Evolutionary conservation across 2,329 filamentous ascomycete species (phyloP), one percentile per base, ranked within the genome.

Genomic region (Fusarium floridanum): DNA sequence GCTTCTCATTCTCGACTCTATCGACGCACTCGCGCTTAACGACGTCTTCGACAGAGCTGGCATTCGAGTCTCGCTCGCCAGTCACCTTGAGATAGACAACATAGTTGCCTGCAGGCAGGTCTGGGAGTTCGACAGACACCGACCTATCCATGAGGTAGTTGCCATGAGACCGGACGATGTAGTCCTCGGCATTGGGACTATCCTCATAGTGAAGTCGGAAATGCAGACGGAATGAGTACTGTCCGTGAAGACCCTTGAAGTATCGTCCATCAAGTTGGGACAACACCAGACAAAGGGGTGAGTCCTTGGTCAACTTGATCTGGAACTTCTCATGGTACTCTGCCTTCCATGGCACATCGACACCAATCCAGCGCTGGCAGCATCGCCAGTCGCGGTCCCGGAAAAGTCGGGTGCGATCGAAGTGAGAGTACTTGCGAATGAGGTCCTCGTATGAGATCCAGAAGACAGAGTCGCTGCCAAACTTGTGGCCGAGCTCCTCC

Each of bases 391-490:
- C 86, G 9, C 61, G 66, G 22, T 90, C 88, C 29, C 87, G 84
- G 80, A 92, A 92, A 20, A 92, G 86, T 1, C 90, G 85, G 0
- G 91, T 92, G 16, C 90, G 86, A 76, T 92, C 90, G 63, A 92
- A 88, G 73, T 88, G 86, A 59, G 88, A 87, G 76, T 89, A 92
- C 76, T 91, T 92, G 72, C 88, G 86, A 14, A 92, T 85, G 62
- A 92, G 84, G 75, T 92, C 90, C 61, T 89, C 85, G 76, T 91
- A 91, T 2, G 88, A 86, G 68, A 91, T 91, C 90, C 90, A 91
- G 76, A 91, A 91, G 14, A 90, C 88, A 1, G 89, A 90, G 75
- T 91, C 90, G 72, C 88, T 89, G 24, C 90, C 89, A 66, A 91
- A 91, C 34, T 85, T 86, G 77, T 91, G 89, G 48, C 84, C 85